Evolutionary conservation across 306 rosid genomes (phyloP), one percentile per base, ranked within the genome.

Genomic region (Bauhinia variegata): DNA sequence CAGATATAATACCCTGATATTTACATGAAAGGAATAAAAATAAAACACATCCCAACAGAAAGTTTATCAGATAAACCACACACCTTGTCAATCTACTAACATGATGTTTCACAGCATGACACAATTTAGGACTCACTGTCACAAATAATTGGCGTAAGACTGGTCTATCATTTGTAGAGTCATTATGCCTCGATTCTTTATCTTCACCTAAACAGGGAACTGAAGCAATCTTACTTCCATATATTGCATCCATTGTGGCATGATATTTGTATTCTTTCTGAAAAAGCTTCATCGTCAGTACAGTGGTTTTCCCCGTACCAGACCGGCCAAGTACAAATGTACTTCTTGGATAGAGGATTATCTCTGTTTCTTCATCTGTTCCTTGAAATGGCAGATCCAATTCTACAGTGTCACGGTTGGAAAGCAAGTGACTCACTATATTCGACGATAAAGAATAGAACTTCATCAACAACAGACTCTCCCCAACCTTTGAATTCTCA

Each of bases 241-340:
- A 64, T 15, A 55, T 31, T n/a, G 44, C 76, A 48, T 81, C 75
- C 36, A 71, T 33, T 14, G 82, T 83, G 63, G 31, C 44, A 11
- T 80, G 83, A 77, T 78, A 31, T 28, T 62, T 64, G 60, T n/a
- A n/a, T n/a, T 91, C 97, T 36, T 80, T 88, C 51, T 84, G 84
- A 69, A 78, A 80, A 47, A 91, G 63, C 73, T 91, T 91, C 92
- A 78, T 82, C 1, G 97, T 91, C 79, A 91, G 62, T 46, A 91
- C 86, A 28, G 96, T 91, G 12, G 97, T 91, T 82, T 91, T 91
- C 23, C 97, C 97, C 0, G 97, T 91, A 33, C 97, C 97, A 13
- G 96, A 91, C 10, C 92, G 85, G 34, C 97, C 97, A 23, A 86
- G 71, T 9, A 91, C 74, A 74, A 91, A 91, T 8, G 82, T 67